Percentiles rank a stretch among this genome's conserved stretches.
Conservation (phyloP, 2,329 filamentous ascomycete genomes). For the Huntiella bhutanensis region DNA sequence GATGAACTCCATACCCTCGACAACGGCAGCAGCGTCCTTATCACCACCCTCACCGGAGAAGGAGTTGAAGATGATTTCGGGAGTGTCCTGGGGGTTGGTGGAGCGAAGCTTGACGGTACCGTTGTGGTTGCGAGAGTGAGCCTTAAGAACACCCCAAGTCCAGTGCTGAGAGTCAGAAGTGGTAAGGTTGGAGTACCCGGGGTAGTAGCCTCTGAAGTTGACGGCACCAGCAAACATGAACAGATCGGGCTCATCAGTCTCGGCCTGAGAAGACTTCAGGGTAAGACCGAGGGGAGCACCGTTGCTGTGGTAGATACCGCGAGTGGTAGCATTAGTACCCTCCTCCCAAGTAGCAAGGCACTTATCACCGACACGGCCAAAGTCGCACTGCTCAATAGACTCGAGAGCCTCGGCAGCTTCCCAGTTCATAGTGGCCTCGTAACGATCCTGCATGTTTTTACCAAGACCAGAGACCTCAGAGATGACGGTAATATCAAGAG, state of each 20-base stretch:
- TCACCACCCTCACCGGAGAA: slow-evolving; percentile 28
- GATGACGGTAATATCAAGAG: slow-evolving; percentile 26
- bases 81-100: slow-evolving; percentile 41
- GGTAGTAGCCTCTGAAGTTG: slow-evolving; percentile 37
- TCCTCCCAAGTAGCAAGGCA: slow-evolving; percentile 8
- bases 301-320: slow-evolving; percentile 12
- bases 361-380: slow-evolving; percentile 10
- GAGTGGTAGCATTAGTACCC: slow-evolving; percentile 1
- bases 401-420: slow-evolving; percentile 1
- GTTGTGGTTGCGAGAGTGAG: slow-evolving; percentile 32
- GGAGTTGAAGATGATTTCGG: slow-evolving; percentile 40
- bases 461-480: slow-evolving; percentile 28
- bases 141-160: slow-evolving; percentile 30
- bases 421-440: slow-evolving; percentile 21
- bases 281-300: slow-evolving; percentile 12
- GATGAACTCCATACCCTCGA: slow-evolving; percentile 18
- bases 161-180: slow-evolving; percentile 24
- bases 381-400: slow-evolving; percentile 6
- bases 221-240: slow-evolving; percentile 35
- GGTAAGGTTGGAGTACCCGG: slow-evolving; percentile 29
- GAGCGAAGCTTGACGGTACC: slow-evolving; percentile 45
- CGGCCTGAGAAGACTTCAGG: slow-evolving; percentile 8
- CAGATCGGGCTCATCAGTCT: slow-evolving; percentile 27
- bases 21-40: slow-evolving; percentile 23
- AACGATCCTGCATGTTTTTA: slow-evolving; percentile 28